These are phyloP conservation scores for Triangularia verruculosa DNA, from an alignment of 2,329 filamentous ascomycete genomes.

Conservation along the genomic window DNA sequence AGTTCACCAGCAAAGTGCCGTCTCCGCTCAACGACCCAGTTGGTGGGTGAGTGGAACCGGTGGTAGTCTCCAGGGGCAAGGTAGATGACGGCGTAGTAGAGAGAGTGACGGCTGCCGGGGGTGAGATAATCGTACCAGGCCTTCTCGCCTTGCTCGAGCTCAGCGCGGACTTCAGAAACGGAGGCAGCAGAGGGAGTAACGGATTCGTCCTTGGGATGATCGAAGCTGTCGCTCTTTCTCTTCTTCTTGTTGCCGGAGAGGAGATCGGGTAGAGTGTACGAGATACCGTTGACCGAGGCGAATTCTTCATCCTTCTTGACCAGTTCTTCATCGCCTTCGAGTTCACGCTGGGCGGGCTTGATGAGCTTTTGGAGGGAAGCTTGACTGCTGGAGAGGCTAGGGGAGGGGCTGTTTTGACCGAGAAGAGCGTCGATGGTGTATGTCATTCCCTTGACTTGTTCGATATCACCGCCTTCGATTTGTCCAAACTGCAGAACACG, in stretches of 20 bases:
- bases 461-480: slow-evolving; percentile 90
- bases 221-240: slow-evolving; percentile 34
- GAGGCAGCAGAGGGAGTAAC: slow-evolving; percentile 64
- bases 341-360: slow-evolving; percentile 29
- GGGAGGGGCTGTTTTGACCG: slow-evolving; percentile 60
- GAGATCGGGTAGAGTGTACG: slow-evolving; percentile 85
- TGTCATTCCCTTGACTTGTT: slow-evolving; percentile 98
- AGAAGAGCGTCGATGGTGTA: slow-evolving; percentile 93
- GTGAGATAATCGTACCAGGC: slow-evolving; percentile 70
- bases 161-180: slow-evolving; percentile 78
- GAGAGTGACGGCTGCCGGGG: slow-evolving; percentile 60
- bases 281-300: slow-evolving; percentile 88
- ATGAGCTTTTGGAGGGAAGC: slow-evolving; percentile 30
- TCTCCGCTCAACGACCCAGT: slow-evolving; percentile 91
- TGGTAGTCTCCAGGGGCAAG: slow-evolving; percentile 97
- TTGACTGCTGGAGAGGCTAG: slow-evolving; percentile 49
- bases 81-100: slow-evolving; percentile 95
- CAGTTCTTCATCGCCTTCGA: slow-evolving; percentile 57
- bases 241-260: slow-evolving; percentile 66
- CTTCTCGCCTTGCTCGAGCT: slow-evolving; percentile 69
- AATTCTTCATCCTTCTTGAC: slow-evolving; percentile 88
- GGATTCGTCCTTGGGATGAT: slow-evolving; percentile 68
- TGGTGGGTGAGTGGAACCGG: slow-evolving; percentile 91
- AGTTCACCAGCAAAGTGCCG: slow-evolving; percentile 98
- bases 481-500: slow-evolving; percentile 87